Evolutionary conservation across 768 basidiomycete species (phyloP).

Genomic region (Calocybe cyanea): DNA sequence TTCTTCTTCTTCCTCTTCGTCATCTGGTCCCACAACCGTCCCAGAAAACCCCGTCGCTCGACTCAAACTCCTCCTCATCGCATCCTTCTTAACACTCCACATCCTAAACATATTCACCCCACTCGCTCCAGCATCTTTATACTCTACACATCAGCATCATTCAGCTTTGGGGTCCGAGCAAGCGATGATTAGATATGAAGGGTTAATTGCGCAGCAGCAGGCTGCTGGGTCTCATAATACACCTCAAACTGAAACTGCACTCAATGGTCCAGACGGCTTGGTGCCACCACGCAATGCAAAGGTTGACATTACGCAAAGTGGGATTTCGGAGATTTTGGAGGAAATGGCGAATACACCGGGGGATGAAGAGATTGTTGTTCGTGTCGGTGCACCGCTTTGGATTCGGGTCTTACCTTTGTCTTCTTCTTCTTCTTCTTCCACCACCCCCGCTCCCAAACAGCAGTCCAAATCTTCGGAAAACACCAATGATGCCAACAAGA

Average conservation of each 20-base stretch:
- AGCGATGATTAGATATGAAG: constrained; percentile 66
- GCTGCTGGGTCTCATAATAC: no score
- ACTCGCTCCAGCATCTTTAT: constrained; percentile 46
- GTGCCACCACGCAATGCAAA: background rate
- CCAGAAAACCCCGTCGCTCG: constrained; percentile 80
- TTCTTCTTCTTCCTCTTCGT: no score
- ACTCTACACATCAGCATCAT: constrained; percentile 35
- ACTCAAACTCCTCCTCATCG: constrained; percentile 87
- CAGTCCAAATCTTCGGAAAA: background rate
- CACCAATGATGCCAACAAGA: constrained; percentile 27
- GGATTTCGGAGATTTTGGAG: constrained; percentile 52
- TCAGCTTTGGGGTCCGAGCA: constrained; percentile 36
- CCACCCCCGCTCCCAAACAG: background rate
- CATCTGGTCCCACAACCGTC: constrained; percentile 23
- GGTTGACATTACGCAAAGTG: constrained; percentile 68
- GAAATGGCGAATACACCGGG: constrained; percentile 6
- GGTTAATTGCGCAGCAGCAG: constrained; percentile 38
- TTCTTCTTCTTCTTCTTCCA: no score
- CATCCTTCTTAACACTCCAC: constrained; percentile 87
- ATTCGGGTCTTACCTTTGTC: constrained; percentile 45
- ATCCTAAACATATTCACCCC: constrained; percentile 92
- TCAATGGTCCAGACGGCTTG: no score
- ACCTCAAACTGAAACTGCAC: no score
- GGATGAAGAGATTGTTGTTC: constrained; percentile 47
- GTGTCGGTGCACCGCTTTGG: constrained; percentile 57